phyloP scores from a whole-genome alignment of 768 basidiomycete species.

The Tulasnella sp. region DNA sequence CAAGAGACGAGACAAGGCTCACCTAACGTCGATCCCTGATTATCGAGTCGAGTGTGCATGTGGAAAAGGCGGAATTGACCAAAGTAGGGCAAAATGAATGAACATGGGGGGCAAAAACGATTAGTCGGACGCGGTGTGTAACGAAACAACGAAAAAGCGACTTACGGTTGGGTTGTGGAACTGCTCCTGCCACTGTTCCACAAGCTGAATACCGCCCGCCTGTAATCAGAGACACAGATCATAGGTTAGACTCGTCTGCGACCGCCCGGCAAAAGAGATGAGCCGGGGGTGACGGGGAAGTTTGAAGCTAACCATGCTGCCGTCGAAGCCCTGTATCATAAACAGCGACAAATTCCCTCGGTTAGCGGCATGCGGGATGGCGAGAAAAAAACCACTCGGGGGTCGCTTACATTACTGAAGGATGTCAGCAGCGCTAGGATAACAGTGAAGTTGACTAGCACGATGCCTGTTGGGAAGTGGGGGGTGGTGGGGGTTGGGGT shows the following conservation, averaged over 20 bases:
- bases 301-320: constrained; percentile 26
- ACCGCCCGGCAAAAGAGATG: background rate
- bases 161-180: constrained; percentile 52
- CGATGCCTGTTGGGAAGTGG: constrained; percentile 11
- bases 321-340: constrained; percentile 32
- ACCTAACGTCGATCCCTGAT: constrained; percentile 22
- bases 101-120: background rate
- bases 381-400: background rate
- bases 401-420: constrained; percentile 23
- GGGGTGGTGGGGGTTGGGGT: background rate
- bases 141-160: background rate
- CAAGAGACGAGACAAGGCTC: background rate
- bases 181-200: constrained; percentile 63
- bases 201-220: constrained; percentile 53
- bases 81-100: background rate
- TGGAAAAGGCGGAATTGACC: background rate
- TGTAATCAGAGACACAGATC: background rate
- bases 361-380: background rate
- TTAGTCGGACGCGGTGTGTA: background rate
- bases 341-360: background rate
- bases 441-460: constrained; percentile 30
- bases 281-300: background rate
- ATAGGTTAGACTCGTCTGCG: background rate
- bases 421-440: constrained; percentile 25
- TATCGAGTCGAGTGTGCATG: background rate